Conservation (phyloP, 176 grass and related monocot genomes). For the Aegilops umbellulata region DNA sequence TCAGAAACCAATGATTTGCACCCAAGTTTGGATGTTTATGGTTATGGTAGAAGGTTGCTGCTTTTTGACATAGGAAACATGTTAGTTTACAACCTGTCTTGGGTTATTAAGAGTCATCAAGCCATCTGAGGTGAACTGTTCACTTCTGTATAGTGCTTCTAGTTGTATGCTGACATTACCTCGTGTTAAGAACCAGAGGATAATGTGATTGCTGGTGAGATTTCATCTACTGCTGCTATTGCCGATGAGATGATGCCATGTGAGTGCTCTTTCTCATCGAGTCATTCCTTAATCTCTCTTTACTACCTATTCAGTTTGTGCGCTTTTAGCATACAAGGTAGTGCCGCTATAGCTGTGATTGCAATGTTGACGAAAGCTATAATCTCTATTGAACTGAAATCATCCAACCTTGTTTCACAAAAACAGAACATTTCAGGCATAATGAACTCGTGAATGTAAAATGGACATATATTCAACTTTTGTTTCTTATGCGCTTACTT, state of each 20-base stretch:
- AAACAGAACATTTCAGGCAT: not conserved
- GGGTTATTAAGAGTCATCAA: slow-evolving; percentile 25
- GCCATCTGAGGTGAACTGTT: slow-evolving; percentile 1
- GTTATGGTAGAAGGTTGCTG: slow-evolving; percentile 8
- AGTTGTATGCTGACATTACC: not conserved
- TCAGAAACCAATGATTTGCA: slow-evolving; percentile 8
- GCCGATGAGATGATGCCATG: slow-evolving; percentile 20
- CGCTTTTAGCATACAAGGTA: not conserved
- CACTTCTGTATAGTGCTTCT: not conserved
- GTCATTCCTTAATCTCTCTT: not conserved
- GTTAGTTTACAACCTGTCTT: slow-evolving; percentile 5
- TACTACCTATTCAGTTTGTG: not conserved
- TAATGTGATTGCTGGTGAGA: slow-evolving; percentile 13
- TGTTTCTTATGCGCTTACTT: not conserved
- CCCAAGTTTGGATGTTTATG: slow-evolving; percentile 16
- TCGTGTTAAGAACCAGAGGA: not conserved
- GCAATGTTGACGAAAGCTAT: not conserved
- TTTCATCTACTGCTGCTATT: not conserved
- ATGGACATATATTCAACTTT: not conserved
- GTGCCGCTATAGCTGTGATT: not conserved
- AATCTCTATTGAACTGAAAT: not conserved
- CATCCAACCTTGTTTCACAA: not conserved
- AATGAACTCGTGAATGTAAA: not conserved
- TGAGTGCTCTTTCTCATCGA: slow-evolving; percentile 2
- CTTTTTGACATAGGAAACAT: not conserved